A percentile compares a stretch with the other conserved stretches of the same genome.
phyloP scores from a whole-genome alignment of 352 stramenopile species.

The Globisporangium uncinulatum region DNA sequence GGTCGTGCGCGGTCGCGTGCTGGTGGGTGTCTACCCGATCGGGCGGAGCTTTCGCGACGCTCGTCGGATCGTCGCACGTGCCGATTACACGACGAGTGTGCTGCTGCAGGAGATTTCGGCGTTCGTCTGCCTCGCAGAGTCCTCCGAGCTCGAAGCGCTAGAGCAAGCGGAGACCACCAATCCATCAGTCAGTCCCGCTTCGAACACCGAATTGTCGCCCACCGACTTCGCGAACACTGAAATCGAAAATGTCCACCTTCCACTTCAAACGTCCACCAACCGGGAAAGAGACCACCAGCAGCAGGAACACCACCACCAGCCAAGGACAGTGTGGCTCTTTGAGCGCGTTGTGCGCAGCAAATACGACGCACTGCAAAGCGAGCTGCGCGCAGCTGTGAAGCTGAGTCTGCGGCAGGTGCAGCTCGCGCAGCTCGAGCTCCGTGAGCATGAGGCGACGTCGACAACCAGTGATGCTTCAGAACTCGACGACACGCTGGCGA shows the following conservation, averaged over 20 bases:
- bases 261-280: not conserved
- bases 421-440: conserved; percentile 25
- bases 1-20: conserved; percentile 50
- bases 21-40: conserved; percentile 48
- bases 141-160: conserved; percentile 27
- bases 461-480: not conserved
- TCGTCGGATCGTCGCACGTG: conserved; percentile 33
- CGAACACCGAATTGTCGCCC: not conserved
- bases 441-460: conserved; percentile 9
- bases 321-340: conserved; percentile 30
- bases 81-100: conserved; percentile 52
- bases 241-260: not conserved
- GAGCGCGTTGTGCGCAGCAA: conserved; percentile 45
- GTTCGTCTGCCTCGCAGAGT: conserved; percentile 57
- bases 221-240: conserved; percentile 1
- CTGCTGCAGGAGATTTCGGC: conserved; percentile 57
- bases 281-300: not conserved
- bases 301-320: too few species aligned
- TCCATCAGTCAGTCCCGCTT: not conserved
- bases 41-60: conserved; percentile 42
- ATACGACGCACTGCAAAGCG: conserved; percentile 31
- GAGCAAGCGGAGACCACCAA: conserved; percentile 3
- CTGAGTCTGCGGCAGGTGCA: conserved; percentile 35
- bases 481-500: conserved; percentile 24
- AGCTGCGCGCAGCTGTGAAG: conserved; percentile 32